phyloP scores from a whole-genome alignment of 2,329 filamentous ascomycete genomes.

The Talaromyces sp. region DNA sequence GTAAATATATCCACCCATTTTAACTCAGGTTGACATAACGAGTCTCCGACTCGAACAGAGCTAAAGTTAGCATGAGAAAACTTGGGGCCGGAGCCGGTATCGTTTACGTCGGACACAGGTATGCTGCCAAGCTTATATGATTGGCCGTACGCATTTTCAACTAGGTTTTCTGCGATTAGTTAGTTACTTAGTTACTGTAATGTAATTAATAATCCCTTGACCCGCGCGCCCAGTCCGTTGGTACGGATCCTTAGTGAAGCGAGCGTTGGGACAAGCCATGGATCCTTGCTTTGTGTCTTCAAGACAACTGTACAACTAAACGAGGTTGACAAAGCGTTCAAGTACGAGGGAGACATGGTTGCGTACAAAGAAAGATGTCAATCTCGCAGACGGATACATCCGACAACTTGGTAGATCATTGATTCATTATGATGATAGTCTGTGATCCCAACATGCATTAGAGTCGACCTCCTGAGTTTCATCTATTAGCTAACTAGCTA shows the following conservation, averaged over 20 bases:
- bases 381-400: conserved; percentile 2
- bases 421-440: neutral
- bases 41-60: neutral
- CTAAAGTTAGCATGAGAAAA: conserved; percentile 5
- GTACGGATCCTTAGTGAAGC: neutral
- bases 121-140: neutral
- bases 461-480: neutral
- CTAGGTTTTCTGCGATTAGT: neutral
- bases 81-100: conserved; percentile 9
- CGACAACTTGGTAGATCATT: neutral
- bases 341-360: neutral
- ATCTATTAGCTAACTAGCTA: neutral
- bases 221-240: neutral
- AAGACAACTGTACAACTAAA: neutral
- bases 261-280: neutral
- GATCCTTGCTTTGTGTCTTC: neutral
- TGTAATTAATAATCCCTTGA: neutral
- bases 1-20: neutral
- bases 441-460: neutral
- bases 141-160: neutral
- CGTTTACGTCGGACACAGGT: neutral
- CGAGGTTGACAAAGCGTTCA: neutral
- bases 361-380: neutral
- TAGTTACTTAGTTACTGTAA: neutral
- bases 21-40: neutral